These are phyloP conservation scores for Aspergillus brasiliensis DNA, from an alignment of 2,329 filamentous ascomycete genomes.

Conservation along the genomic window DNA sequence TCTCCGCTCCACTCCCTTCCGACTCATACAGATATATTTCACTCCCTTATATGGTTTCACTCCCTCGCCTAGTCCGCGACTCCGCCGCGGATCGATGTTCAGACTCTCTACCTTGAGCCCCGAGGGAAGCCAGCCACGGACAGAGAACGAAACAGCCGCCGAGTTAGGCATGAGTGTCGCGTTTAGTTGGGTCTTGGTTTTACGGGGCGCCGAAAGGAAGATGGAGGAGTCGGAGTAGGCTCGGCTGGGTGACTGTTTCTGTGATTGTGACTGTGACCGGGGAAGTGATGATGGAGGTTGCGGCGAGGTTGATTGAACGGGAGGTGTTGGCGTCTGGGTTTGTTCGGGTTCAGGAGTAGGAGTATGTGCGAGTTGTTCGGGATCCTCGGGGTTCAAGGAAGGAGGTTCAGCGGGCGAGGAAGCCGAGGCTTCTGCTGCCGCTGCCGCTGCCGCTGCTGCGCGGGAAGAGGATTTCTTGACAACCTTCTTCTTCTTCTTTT, in stretches of 20 bases:
- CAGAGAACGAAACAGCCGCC: conserved; percentile 66
- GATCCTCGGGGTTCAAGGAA: not conserved
- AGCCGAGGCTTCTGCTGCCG: not conserved
- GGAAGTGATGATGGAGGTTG: conserved; percentile 15
- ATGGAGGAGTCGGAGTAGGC: conserved; percentile 14
- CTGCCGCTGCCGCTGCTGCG: conserved; percentile 14
- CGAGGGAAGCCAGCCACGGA: conserved; percentile 66
- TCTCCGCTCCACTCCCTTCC: conserved; percentile 54
- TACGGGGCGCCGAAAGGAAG: conserved; percentile 31
- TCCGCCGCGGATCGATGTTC: conserved; percentile 72
- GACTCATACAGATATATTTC: conserved; percentile 83
- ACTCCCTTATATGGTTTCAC: conserved; percentile 97
- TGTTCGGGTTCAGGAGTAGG: conserved; percentile 9
- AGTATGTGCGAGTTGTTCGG: not conserved
- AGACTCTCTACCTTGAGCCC: conserved; percentile 65
- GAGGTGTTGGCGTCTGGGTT: conserved; percentile 14
- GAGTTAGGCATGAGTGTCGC: conserved; percentile 79
- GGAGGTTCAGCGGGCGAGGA: conserved; percentile 14
- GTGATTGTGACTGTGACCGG: conserved; percentile 21
- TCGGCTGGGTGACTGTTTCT: conserved; percentile 12
- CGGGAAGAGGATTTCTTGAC: conserved; percentile 35
- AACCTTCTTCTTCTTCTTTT: conserved; percentile 41
- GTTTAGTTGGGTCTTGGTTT: conserved; percentile 61
- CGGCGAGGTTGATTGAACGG: conserved; percentile 15
- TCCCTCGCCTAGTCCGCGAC: conserved; percentile 79